phyloP scores from a whole-genome alignment of 2,329 filamentous ascomycete genomes.

The Neofusicoccum sp. region DNA sequence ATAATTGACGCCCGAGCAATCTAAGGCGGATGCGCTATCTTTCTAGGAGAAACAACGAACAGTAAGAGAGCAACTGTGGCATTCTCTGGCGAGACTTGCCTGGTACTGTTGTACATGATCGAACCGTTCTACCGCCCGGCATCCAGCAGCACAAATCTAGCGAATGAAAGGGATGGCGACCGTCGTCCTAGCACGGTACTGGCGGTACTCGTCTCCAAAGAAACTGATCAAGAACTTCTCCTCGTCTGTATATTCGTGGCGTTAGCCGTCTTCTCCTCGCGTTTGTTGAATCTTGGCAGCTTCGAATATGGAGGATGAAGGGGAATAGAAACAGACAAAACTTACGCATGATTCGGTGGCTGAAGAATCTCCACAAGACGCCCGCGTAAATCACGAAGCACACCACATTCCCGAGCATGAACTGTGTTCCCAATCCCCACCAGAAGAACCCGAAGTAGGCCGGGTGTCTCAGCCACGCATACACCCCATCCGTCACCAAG shows the following conservation, averaged over 20 bases:
- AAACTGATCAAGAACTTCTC: conserved; percentile 73
- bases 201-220: conserved; percentile 79
- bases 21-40: neutral
- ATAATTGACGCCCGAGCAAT: neutral
- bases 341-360: conserved; percentile 66
- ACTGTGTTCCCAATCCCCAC: conserved; percentile 94
- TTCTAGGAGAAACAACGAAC: neutral
- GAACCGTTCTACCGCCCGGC: neutral
- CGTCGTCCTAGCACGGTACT: conserved; percentile 70
- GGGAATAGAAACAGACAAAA: conserved; percentile 25
- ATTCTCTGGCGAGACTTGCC: neutral
- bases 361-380: conserved; percentile 87
- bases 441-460: conserved; percentile 98
- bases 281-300: neutral
- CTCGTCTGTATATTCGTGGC: conserved; percentile 58
- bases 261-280: neutral
- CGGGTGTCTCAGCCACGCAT: conserved; percentile 76
- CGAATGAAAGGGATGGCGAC: conserved; percentile 80
- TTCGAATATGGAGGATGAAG: too few species aligned
- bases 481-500: conserved; percentile 84
- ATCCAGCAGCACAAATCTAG: neutral
- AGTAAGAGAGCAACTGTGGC: neutral
- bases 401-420: conserved; percentile 81
- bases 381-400: conserved; percentile 74
- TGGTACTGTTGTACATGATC: neutral